Evolutionary conservation across 345 rosid species (phyloP).

Genomic region (Lepidium sativum): DNA sequence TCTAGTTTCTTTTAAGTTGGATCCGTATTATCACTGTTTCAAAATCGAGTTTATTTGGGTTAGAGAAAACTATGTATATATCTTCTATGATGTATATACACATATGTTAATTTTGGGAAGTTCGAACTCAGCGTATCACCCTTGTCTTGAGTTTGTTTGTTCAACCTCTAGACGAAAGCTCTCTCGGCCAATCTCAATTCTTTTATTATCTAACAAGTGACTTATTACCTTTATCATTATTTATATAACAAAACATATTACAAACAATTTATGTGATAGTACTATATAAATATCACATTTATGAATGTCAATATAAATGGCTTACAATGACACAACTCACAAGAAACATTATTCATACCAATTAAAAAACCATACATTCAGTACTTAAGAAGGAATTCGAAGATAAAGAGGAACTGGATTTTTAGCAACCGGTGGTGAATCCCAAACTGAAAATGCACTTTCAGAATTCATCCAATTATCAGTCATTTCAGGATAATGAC

Average conservation of each 20-base stretch:
- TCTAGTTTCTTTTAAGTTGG: too few relatives aligned
- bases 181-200: too few relatives aligned
- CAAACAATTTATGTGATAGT: not conserved
- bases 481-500: constrained; percentile 45
- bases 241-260: not conserved
- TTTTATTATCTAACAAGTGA: not conserved
- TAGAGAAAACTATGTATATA: too few relatives aligned
- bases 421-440: constrained; percentile 26
- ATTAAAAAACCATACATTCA: not conserved
- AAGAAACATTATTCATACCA: not conserved
- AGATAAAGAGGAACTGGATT: constrained; percentile 40
- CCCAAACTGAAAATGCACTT: constrained; percentile 62
- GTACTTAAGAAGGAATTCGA: constrained; percentile 30
- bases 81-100: too few relatives aligned
- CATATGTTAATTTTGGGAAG: too few relatives aligned
- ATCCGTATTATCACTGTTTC: too few relatives aligned
- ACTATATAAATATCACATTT: not conserved
- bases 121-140: too few relatives aligned
- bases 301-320: not conserved
- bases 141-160: too few relatives aligned
- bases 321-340: not conserved
- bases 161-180: too few relatives aligned
- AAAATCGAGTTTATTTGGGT: too few relatives aligned
- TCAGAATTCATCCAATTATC: constrained; percentile 48
- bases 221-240: not conserved